A percentile compares a stretch with the other conserved stretches of the same genome.
Conservation (phyloP, 169 alveolate species). For the Cryptosporidium viatorum region DNA sequence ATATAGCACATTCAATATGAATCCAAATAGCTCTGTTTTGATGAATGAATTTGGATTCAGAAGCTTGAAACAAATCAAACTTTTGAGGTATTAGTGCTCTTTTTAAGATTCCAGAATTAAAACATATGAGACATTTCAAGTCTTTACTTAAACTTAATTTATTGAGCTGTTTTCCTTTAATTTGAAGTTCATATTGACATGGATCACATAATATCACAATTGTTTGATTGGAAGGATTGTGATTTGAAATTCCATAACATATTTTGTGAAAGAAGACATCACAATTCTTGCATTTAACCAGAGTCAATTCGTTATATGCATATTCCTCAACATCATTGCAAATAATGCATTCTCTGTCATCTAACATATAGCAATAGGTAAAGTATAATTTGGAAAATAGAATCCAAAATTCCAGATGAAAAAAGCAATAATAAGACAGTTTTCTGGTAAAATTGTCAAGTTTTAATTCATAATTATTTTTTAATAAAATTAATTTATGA, state of each 20-base stretch:
- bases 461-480: neutral
- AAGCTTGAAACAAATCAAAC: neutral
- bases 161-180: constrained; percentile 36
- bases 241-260: constrained; percentile 41
- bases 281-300: constrained; percentile 55
- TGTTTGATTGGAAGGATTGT: neutral
- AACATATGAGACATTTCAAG: constrained; percentile 49
- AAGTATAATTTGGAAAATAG: neutral
- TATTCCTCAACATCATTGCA: constrained; percentile 36
- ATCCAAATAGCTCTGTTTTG: constrained; percentile 56
- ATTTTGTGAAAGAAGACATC: constrained; percentile 33
- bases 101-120: constrained; percentile 23
- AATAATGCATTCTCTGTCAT: constrained; percentile 44
- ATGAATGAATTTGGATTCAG: neutral
- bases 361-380: constrained; percentile 31
- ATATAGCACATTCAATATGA: constrained; percentile 68
- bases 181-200: constrained; percentile 21
- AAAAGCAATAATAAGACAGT: neutral
- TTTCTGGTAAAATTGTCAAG: neutral
- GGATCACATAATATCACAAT: constrained; percentile 53
- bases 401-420: neutral
- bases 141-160: neutral
- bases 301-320: constrained; percentile 23
- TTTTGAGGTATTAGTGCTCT: constrained; percentile 24
- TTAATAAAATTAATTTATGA: neutral